phyloP scores from a whole-genome alignment of 192 early-diverging fungal genomes.

The Entomortierella chlamydospora region DNA sequence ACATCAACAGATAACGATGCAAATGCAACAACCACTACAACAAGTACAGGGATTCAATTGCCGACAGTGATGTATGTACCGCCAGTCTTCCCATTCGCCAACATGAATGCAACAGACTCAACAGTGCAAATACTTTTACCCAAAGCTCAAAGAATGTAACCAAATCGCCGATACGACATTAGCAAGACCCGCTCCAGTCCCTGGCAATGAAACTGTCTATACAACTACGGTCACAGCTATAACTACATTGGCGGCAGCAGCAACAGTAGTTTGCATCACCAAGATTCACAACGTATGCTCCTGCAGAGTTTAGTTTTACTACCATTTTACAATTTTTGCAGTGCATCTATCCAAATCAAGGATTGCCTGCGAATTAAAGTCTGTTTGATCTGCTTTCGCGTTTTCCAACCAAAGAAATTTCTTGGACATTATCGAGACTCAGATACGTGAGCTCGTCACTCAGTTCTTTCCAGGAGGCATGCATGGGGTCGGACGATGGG shows the following conservation, averaged over 20 bases:
- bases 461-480: conserved; percentile 32
- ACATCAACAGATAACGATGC: too few species aligned
- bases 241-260: neutral
- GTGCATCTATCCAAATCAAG: conserved; percentile 47
- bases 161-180: conserved; percentile 32
- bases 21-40: too few species aligned
- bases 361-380: conserved; percentile 30
- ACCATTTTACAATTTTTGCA: conserved; percentile 32
- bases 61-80: conserved; percentile 23
- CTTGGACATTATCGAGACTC: conserved; percentile 15
- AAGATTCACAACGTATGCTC: neutral
- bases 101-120: conserved; percentile 24
- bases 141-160: conserved; percentile 45
- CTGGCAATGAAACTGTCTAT: neutral
- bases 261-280: neutral
- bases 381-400: conserved; percentile 35
- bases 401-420: conserved; percentile 30
- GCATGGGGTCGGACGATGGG: conserved; percentile 26
- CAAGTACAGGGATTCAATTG: neutral
- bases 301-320: conserved; percentile 41
- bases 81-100: neutral
- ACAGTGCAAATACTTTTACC: conserved; percentile 44
- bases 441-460: conserved; percentile 29
- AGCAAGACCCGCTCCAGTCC: neutral
- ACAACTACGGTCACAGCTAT: neutral